Evolutionary conservation across 129 eudicot species (phyloP).

Genomic region (Heracleum sosnowskyi): DNA sequence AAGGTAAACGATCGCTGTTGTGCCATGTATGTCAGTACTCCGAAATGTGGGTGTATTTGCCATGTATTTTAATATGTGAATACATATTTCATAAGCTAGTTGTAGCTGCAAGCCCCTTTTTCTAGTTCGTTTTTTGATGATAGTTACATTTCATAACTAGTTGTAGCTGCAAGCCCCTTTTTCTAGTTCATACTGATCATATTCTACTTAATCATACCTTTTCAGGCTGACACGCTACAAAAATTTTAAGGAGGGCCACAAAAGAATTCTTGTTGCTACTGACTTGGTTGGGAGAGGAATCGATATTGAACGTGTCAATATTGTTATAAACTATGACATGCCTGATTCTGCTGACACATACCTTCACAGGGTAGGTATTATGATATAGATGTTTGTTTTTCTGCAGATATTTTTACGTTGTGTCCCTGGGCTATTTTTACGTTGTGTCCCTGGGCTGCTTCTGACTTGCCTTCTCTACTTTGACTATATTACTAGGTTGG

Average conservation of each 20-base stretch:
- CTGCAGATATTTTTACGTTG: not conserved
- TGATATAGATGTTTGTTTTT: not conserved
- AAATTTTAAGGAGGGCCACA: conserved; percentile 77
- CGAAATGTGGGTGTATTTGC: not conserved
- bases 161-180: not conserved
- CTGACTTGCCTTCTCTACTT: not conserved
- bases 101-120: not conserved
- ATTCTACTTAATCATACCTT: not conserved
- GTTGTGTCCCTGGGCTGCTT: not conserved
- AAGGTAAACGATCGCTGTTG: not conserved
- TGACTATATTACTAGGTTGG: conserved; percentile 48
- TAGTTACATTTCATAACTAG: not conserved
- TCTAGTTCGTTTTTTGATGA: not conserved
- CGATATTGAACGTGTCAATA: conserved; percentile 85
- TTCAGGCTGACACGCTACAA: conserved; percentile 81
- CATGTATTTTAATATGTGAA: not conserved
- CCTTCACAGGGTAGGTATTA: conserved; percentile 56
- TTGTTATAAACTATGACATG: conserved; percentile 91
- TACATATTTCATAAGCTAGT: not conserved
- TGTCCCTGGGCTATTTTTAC: not conserved
- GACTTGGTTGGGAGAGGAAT: conserved; percentile 93
- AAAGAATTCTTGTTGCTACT: conserved; percentile 89
- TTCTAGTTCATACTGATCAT: not conserved
- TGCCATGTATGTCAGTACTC: not conserved
- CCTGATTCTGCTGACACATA: conserved; percentile 97